Base-by-base conservation (phyloP, 163 green algal genomes). In the Chlorella variabilis region DNA sequence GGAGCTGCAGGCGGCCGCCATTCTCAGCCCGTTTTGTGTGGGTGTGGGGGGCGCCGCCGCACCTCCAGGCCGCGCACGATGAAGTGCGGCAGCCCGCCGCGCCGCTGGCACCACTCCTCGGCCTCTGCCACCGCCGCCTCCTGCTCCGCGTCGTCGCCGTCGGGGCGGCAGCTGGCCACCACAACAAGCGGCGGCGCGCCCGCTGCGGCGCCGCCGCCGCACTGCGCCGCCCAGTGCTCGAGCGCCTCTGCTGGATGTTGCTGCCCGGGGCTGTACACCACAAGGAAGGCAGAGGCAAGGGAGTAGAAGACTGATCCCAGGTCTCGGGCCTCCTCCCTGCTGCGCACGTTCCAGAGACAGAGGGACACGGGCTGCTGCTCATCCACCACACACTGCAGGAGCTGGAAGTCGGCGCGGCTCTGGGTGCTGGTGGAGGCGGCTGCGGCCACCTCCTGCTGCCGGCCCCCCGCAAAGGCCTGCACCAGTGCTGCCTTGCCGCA, bases 281-380 rank as follows among this genome's bases (percentile, higher is more conserved):
- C 41, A 2, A 66, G 7, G 23, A 38, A 77, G 21, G 49, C 70
- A 49, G 33, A 41, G 1, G 70, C 70, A 2, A 77, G 70, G 18
- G 31, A 36, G 49, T 48, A 77, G 49, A 77, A 77, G 33, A 6
- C 18, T 20, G 70, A 49, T 0, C 70, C 70, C n/a, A 75, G 41
- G 1, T 61, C 70, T 34, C 41, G 11, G 27, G 51, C 41, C 68
- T 62, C 42, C 48, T 65, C 49, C 6, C 29, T 20, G 33, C 63
- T 33, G 34, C 63, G 8, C 9, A 71, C 17, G 34, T 71, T 33
- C 70, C 70, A 77, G 1, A 77, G 33, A 9, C 41, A 76, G 42
- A 56, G 21, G 17, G 68, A 39, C 15, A 17, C 34, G 34, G 63
- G 63, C 33, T 51, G 63, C 33, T 51, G 63, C 9, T 33, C 63